Evolutionary conservation across 306 rosid species (phyloP), one percentile per base, ranked within the genome.

Genomic region (Prunus kanzakura): DNA sequence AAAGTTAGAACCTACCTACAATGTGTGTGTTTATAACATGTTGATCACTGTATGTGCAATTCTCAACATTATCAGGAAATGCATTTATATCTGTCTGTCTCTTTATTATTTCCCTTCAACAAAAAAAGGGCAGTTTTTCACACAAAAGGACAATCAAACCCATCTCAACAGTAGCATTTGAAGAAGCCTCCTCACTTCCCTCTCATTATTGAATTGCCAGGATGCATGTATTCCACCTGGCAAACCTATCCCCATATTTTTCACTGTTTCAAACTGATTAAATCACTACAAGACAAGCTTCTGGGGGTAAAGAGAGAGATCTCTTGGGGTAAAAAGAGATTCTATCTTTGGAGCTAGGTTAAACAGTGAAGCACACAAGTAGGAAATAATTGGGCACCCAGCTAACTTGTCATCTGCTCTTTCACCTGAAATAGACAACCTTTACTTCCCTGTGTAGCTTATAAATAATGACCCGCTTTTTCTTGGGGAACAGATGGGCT

Each of bases 201-300:
- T 57, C 58, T 73, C 88, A 91, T 91, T 79, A 91, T 91, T 91
- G 85, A 82, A 73, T 84, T 67, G 79, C 66, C 85, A 72, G 81
- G 52, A 83, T 81, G 78, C 81, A 23, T 38, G 63, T 73, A 38
- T 73, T 80, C 81, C 80, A 86, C 88, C 84, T 85, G 91, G 87
- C 90, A 82, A 80, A 60, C 78, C 83, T 67, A 57, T 72, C 90
- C 56, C 89, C 88, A 71, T 63, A 76, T 41, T 67, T 67, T 84
- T 75, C 51, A 55, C 0, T n/a, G 35, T 14, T 14, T 38, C 41
- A 63, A 49, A 58, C 54, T 56, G 47, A 65, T 69, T 76, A 79
- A 81, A 58, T 79, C 76, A 71, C 87, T 78, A 81, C 13, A 65
- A 57, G 89, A 83, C 93, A 81, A 62, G 79, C 16, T 71, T 64